Conservation (phyloP, 2,329 filamentous ascomycete species). For the Claviceps pazoutovae region DNA sequence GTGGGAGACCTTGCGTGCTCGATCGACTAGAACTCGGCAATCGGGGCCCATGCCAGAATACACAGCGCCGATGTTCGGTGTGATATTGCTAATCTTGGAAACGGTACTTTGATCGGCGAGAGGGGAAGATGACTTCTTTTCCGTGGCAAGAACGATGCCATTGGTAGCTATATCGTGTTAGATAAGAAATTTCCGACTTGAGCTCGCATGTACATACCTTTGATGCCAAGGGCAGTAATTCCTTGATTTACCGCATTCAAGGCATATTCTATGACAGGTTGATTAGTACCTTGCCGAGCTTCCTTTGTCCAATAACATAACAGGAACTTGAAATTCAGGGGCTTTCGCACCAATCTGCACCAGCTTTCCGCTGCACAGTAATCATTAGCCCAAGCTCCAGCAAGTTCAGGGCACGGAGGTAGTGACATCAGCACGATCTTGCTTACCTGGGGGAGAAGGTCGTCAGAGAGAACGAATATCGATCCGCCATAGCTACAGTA, state of each 20-base stretch:
- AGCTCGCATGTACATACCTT: slow-evolving; percentile 45
- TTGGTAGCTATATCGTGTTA: slow-evolving; percentile 59
- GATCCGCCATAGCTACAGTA: slow-evolving; percentile 65
- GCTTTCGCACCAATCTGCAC: slow-evolving; percentile 69
- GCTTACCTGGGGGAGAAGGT: slow-evolving; percentile 97
- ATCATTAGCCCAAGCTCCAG: slow-evolving; percentile 28
- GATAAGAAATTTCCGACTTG: background rate
- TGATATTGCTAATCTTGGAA: slow-evolving; percentile 95
- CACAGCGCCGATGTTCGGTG: slow-evolving; percentile 98
- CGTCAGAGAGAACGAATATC: slow-evolving; percentile 98
- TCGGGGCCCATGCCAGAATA: slow-evolving; percentile 99
- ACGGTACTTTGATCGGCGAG: slow-evolving; percentile 90
- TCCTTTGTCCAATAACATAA: too few relatives aligned
- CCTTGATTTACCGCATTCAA: slow-evolving; percentile 98
- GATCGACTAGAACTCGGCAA: slow-evolving; percentile 94
- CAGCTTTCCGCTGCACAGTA: slow-evolving; percentile 69
- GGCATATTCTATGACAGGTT: slow-evolving; percentile 65
- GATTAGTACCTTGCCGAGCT: background rate
- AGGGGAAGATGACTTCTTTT: slow-evolving; percentile 98
- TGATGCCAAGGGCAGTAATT: slow-evolving; percentile 95
- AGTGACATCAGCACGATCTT: slow-evolving; percentile 10
- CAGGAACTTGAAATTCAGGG: background rate
- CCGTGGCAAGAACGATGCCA: slow-evolving; percentile 94
- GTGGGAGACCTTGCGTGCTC: slow-evolving; percentile 94
- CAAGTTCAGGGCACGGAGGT: slow-evolving; percentile 4